Percentiles rank a stretch among this genome's conserved stretches.
These are phyloP conservation scores for Tuber calosporum DNA, from an alignment of 495 filamentous ascomycete genomes.

Conservation along the genomic window DNA sequence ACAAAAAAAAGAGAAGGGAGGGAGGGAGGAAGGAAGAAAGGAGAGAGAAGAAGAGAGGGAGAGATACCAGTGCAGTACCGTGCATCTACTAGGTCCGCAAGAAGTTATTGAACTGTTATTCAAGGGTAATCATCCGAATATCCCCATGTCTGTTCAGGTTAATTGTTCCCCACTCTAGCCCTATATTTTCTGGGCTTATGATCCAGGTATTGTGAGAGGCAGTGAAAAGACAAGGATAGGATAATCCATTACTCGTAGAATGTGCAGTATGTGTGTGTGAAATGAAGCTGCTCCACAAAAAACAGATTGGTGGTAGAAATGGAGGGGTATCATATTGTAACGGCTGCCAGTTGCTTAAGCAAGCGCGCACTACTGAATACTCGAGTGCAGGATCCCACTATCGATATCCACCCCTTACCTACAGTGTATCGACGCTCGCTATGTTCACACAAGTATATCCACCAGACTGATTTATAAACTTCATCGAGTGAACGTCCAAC, in stretches of 20 bases:
- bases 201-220: neutral
- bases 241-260: neutral
- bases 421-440: too few relatives aligned
- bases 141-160: too few relatives aligned
- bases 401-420: too few relatives aligned
- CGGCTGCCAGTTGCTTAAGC: neutral
- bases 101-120: too few relatives aligned
- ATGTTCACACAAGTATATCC: neutral
- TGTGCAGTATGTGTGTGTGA: neutral
- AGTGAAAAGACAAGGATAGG: neutral
- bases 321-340: neutral
- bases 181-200: neutral
- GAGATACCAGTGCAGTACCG: neutral
- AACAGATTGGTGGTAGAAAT: neutral
- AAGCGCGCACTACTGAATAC: neutral
- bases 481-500: neutral
- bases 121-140: too few relatives aligned
- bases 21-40: too few relatives aligned
- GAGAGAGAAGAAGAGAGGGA: neutral
- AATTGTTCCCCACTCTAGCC: neutral
- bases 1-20: too few relatives aligned
- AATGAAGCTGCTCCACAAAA: neutral
- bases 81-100: neutral
- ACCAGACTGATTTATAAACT: neutral
- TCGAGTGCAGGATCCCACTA: neutral